Conservation (phyloP, 345 rosid species). For the Pugionium dolabratum region DNA sequence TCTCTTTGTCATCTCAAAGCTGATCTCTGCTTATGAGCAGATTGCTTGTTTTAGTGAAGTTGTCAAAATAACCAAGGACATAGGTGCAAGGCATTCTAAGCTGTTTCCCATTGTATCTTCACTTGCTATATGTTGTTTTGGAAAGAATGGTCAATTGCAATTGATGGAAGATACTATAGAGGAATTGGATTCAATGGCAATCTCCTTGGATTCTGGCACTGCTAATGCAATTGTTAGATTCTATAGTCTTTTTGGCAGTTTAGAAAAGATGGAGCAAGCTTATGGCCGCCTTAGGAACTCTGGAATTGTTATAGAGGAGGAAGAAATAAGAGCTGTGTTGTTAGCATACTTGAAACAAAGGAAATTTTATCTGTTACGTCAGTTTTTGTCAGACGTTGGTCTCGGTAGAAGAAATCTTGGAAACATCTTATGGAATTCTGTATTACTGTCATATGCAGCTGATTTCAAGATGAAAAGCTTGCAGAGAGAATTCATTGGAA, state of each 20-base stretch:
- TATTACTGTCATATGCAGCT: slow-evolving; percentile 74
- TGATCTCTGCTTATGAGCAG: slow-evolving; percentile 54
- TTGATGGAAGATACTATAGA: slow-evolving; percentile 60
- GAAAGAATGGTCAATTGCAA: slow-evolving; percentile 57
- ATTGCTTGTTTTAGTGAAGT: slow-evolving; percentile 50
- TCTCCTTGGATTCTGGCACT: slow-evolving; percentile 49
- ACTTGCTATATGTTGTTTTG: slow-evolving; percentile 62
- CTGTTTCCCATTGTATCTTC: slow-evolving; percentile 46
- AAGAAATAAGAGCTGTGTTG: slow-evolving; percentile 61
- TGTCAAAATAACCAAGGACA: slow-evolving; percentile 43
- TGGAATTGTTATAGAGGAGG: slow-evolving; percentile 53
- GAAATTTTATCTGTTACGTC: slow-evolving; percentile 58
- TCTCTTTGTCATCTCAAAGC: slow-evolving; percentile 42
- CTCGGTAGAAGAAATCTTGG: slow-evolving; percentile 63
- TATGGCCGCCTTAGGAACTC: slow-evolving; percentile 57
- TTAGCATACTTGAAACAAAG: slow-evolving; percentile 48
- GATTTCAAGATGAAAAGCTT: slow-evolving; percentile 87
- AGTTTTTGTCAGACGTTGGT: slow-evolving; percentile 65
- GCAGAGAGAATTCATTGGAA: slow-evolving; percentile 70
- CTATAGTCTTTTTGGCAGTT: slow-evolving; percentile 54
- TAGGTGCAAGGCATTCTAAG: slow-evolving; percentile 41
- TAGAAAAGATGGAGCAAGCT: slow-evolving; percentile 65
- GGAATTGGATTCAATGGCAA: slow-evolving; percentile 49
- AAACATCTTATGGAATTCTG: slow-evolving; percentile 72
- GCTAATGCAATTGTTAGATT: slow-evolving; percentile 54